These are phyloP conservation scores for Penicillium sp. DNA, from an alignment of 2,329 filamentous ascomycete species.

Conservation along the genomic window DNA sequence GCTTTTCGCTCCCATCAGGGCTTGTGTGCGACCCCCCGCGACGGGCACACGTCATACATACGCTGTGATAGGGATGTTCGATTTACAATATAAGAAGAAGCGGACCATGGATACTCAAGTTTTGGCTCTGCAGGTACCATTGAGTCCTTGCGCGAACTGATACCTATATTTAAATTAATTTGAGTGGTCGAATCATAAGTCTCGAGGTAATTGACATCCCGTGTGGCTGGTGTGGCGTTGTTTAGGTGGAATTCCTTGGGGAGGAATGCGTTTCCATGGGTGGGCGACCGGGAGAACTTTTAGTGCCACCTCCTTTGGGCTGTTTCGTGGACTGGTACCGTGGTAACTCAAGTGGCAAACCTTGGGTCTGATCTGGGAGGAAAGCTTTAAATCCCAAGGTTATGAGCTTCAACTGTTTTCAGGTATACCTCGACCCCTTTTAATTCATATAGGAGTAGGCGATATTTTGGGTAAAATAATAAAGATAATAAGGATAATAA, in stretches of 20 bases:
- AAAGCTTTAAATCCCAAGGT: background rate
- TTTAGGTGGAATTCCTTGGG: background rate
- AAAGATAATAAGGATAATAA: background rate
- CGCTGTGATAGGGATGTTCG: background rate
- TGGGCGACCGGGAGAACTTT: background rate
- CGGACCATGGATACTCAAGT: background rate
- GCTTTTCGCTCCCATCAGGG: background rate
- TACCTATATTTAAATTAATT: background rate
- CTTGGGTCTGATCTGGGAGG: background rate
- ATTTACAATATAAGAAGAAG: background rate
- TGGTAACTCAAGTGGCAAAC: background rate
- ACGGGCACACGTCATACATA: conserved; percentile 1
- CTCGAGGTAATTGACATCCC: background rate
- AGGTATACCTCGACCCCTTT: no score
- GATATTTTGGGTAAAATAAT: no score
- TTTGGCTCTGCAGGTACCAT: background rate
- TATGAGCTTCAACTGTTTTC: background rate
- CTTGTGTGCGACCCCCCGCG: background rate
- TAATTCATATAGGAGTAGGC: no score
- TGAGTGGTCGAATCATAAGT: background rate
- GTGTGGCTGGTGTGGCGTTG: conserved; percentile 8
- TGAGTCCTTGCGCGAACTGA: no score
- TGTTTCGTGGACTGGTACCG: background rate
- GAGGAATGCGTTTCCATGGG: background rate
- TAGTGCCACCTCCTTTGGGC: background rate